phyloP scores from a whole-genome alignment of 495 filamentous ascomycete genomes.

The Pseudevernia furfuracea region DNA sequence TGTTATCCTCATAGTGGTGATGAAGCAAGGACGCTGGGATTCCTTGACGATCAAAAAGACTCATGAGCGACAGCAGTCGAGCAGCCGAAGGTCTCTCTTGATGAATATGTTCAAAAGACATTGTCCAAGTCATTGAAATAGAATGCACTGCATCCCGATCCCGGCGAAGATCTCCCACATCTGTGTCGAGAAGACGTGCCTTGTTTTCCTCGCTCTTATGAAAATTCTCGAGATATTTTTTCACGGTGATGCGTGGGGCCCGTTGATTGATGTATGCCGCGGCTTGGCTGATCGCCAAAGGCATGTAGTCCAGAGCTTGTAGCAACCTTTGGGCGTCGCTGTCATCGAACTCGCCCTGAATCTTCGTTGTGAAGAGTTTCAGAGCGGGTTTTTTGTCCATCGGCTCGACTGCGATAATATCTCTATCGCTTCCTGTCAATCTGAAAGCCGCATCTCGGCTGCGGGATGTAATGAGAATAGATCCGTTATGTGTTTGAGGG shows the following conservation, averaged over 20 bases:
- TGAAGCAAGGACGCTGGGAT: constrained; percentile 24
- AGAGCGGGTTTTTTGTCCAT: constrained; percentile 33
- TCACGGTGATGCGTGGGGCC: constrained; percentile 24
- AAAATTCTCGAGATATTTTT: constrained; percentile 36
- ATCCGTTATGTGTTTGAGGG: constrained; percentile 30
- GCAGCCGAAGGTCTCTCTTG: constrained; percentile 25
- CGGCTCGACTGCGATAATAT: constrained; percentile 36
- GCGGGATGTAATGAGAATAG: constrained; percentile 37
- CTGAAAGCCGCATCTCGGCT: constrained; percentile 28
- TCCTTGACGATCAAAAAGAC: constrained; percentile 32
- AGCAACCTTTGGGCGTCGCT: constrained; percentile 25
- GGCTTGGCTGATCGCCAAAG: constrained; percentile 45
- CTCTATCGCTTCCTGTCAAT: constrained; percentile 25
- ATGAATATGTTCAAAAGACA: constrained; percentile 42
- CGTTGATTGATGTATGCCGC: constrained; percentile 38
- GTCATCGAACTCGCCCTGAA: too few species aligned
- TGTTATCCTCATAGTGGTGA: too few species aligned
- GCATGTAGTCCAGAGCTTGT: constrained; percentile 37
- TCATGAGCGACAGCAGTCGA: constrained; percentile 31
- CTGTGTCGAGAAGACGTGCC: constrained; percentile 35
- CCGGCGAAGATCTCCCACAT: constrained; percentile 31
- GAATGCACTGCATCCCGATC: constrained; percentile 35
- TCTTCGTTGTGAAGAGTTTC: constrained; percentile 27
- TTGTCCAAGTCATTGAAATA: constrained; percentile 41
- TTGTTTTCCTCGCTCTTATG: constrained; percentile 29